A percentile compares a stretch with the other conserved stretches of the same genome.
phyloP scores from a whole-genome alignment of 495 filamentous ascomycete genomes.

The Cercophora sp. region DNA sequence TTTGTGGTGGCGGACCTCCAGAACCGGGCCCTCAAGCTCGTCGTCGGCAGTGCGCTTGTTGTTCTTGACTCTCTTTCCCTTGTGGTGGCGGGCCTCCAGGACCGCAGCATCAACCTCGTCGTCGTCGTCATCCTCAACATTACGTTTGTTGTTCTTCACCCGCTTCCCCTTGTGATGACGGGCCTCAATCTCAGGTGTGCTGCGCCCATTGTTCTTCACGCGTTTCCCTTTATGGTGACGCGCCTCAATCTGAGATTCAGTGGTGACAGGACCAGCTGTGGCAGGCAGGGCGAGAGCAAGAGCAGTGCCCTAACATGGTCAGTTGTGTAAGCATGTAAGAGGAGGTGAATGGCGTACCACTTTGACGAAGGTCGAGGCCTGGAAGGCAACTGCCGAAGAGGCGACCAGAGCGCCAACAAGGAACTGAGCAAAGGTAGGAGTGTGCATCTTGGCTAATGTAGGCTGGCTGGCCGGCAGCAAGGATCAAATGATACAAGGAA shows the following conservation, averaged over 20 bases:
- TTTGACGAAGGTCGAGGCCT: slow-evolving; percentile 19
- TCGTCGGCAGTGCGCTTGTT: slow-evolving; percentile 5
- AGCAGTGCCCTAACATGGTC: slow-evolving; percentile 14
- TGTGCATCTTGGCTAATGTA: slow-evolving; percentile 28
- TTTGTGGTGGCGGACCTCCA: slow-evolving; percentile 15
- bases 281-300: slow-evolving; percentile 18
- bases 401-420: slow-evolving; percentile 29
- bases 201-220: neutral
- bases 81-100: slow-evolving; percentile 23
- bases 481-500: slow-evolving; percentile 12
- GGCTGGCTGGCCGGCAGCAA: slow-evolving; percentile 21
- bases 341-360: slow-evolving; percentile 13
- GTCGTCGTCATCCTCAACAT: neutral
- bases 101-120: neutral
- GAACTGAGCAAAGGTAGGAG: slow-evolving; percentile 31
- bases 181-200: slow-evolving; percentile 13
- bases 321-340: neutral
- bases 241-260: slow-evolving; percentile 12
- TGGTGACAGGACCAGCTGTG: slow-evolving; percentile 2
- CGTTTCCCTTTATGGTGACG: slow-evolving; percentile 13
- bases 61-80: slow-evolving; percentile 18
- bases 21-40: slow-evolving; percentile 8
- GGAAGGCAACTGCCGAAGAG: slow-evolving; percentile 29
- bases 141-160: neutral
- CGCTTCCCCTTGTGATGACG: slow-evolving; percentile 17